Base-by-base conservation (phyloP, 2,329 filamentous ascomycete species). In the Neonectria neomacrospora region DNA sequence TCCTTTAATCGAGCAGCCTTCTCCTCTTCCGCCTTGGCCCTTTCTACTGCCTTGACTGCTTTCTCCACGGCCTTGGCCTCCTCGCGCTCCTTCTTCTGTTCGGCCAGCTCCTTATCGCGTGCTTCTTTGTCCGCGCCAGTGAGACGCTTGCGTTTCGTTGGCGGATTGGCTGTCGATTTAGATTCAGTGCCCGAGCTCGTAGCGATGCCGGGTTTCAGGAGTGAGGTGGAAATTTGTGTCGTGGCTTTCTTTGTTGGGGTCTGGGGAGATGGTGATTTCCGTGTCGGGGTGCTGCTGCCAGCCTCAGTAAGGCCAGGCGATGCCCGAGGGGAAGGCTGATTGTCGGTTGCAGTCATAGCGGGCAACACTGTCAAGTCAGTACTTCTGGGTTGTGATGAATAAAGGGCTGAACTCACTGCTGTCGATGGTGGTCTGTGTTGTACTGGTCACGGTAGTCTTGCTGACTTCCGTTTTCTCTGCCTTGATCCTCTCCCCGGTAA, bases 91-190 rank as follows among this genome's bases (percentile, higher is more conserved):
- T 80, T 76, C 57, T 76, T 77, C 61, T 80, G 74, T 71, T 82
- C 80, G 7, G 75, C 78, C 10, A 54, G 34, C 44, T 83, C 80
- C 28, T 78, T 80, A 34, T 79, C 78, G 23, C 71, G 70, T 7
- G 78, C 78, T 23, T 74, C 74, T 44, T 78, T 81, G 64, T 83
- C 81, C 14, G 75, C 77, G 1, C 76, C 64, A 2, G 80, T 84
- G 18, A 82, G 73, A 8, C 78, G 78, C 67, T 82, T 83, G 54
- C 76, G 77, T 67, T 85, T 86, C 26, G 77, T 69, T 20, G 65
- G 42, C 23, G 68, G 58, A 14, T 63, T 61, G 22, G 69, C 39
- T 6, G 70, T 66, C 23, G 73, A 60, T 28, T 71, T 68, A 3
- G 69, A 52, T 26, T 71, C 68, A 2, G 69, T 63, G 6, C 65